Conservation (phyloP, 176 grass and related monocot genomes). For the Otatea glauca region DNA sequence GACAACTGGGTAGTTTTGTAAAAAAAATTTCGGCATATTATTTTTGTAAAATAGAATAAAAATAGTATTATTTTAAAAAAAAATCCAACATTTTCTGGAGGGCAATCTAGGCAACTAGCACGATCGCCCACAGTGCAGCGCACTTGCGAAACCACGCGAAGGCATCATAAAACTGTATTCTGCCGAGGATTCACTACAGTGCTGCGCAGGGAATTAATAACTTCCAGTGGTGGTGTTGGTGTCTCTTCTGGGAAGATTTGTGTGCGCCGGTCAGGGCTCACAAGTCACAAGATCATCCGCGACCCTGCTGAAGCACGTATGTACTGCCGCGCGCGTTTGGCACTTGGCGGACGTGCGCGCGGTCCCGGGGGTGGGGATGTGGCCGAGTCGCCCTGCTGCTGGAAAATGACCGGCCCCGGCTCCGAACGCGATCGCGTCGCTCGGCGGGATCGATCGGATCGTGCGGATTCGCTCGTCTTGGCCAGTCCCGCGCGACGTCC, state of each 20-base stretch:
- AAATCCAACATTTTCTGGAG: neutral
- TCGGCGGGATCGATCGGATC: neutral
- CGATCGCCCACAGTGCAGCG: neutral
- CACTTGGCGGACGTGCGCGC: neutral
- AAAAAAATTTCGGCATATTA: too few relatives aligned
- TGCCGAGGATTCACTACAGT: neutral
- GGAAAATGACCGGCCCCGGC: constrained; percentile 35
- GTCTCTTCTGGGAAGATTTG: neutral
- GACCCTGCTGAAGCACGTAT: neutral
- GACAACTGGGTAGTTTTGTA: too few relatives aligned
- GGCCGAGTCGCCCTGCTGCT: constrained; percentile 25
- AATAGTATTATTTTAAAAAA: too few relatives aligned
- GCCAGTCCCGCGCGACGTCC: neutral
- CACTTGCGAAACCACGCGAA: neutral
- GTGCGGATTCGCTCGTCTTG: neutral
- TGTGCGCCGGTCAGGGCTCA: constrained; percentile 20
- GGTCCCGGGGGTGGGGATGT: constrained; percentile 29
- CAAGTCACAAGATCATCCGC: constrained; percentile 1
- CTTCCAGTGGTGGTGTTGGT: neutral
- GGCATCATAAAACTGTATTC: neutral
- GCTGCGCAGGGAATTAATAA: neutral
- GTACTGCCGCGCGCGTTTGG: neutral
- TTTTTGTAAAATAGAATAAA: too few relatives aligned
- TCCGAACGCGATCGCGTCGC: neutral
- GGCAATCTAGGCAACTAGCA: neutral